Percentiles rank a stretch among this genome's conserved stretches.
Evolutionary conservation across 805 yeast genomes (phyloP).

Genomic region (Saccharomycopsis microspora): DNA sequence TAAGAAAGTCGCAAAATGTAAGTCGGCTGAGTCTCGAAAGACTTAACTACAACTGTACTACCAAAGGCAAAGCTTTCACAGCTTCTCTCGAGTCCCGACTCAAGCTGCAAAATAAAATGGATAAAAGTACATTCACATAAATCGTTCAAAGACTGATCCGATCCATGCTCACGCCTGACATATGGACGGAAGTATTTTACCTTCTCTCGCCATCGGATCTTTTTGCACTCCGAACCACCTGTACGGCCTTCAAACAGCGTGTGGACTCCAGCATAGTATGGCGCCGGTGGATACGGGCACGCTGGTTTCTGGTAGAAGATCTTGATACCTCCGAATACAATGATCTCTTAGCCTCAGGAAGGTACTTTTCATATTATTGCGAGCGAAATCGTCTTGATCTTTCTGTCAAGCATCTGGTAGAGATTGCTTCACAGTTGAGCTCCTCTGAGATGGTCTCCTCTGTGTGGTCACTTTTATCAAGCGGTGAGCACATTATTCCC

Average conservation of each 20-base stretch:
- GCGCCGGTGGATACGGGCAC: not conserved
- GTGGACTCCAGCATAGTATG: not conserved
- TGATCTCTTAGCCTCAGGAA: not conserved
- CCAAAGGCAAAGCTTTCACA: too few relatives aligned
- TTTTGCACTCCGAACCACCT: not conserved
- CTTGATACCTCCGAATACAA: not conserved
- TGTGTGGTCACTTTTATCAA: too few relatives aligned
- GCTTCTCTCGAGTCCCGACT: too few relatives aligned
- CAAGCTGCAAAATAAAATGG: too few relatives aligned
- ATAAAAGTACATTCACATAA: too few relatives aligned
- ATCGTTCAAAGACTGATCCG: too few relatives aligned
- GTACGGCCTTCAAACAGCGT: not conserved
- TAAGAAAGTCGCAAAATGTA: too few relatives aligned
- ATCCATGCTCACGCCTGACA: not conserved
- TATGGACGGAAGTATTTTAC: not conserved
- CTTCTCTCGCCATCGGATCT: not conserved
- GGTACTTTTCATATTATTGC: not conserved
- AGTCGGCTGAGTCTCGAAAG: too few relatives aligned
- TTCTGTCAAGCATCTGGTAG: not conserved
- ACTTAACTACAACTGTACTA: too few relatives aligned
- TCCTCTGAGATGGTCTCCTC: not conserved
- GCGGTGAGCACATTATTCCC: not conserved
- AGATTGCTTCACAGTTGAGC: not conserved
- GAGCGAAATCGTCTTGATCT: not conserved
- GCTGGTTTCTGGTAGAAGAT: slow-evolving; percentile 1